Conservation (phyloP, 768 basidiomycete genomes). For the Crepidotus variabilis region DNA sequence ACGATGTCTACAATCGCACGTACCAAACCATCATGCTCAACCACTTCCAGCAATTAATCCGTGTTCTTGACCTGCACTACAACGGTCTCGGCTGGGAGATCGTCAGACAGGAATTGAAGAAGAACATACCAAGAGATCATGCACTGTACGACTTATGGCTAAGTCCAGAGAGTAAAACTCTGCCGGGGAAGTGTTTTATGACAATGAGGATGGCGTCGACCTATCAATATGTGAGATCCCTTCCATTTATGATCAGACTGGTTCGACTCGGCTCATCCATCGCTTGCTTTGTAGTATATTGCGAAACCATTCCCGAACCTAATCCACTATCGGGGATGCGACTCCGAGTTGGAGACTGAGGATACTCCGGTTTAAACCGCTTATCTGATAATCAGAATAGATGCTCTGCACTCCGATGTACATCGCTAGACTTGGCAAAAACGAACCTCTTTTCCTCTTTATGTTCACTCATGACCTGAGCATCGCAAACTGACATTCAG, state of each 20-base stretch:
- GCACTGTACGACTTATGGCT: conserved; percentile 48
- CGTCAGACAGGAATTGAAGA: conserved; percentile 40
- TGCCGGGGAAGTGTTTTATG: conserved; percentile 55
- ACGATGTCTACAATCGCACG: conserved; percentile 54
- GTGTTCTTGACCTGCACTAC: conserved; percentile 54
- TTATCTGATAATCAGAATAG: not conserved
- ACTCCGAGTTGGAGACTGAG: conserved; percentile 11
- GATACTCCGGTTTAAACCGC: not conserved
- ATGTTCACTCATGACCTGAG: too few species aligned
- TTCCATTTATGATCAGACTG: not conserved
- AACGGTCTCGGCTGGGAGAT: conserved; percentile 51
- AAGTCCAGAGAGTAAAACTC: conserved; percentile 39
- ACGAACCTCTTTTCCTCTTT: not conserved
- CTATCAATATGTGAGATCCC: conserved; percentile 46
- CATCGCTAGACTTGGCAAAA: not conserved
- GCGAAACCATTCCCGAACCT: conserved; percentile 54
- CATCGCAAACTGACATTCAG: too few species aligned
- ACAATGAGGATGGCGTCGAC: conserved; percentile 55
- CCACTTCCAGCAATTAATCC: conserved; percentile 56
- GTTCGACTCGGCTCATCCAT: not conserved
- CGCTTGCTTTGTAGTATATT: conserved; percentile 36
- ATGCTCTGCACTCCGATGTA: not conserved
- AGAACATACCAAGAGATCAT: conserved; percentile 42
- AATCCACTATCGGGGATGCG: conserved; percentile 42
- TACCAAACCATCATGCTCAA: conserved; percentile 59